These are phyloP conservation scores for Prunus persica DNA, from an alignment of 306 rosid genomes.

Conservation along the genomic window DNA sequence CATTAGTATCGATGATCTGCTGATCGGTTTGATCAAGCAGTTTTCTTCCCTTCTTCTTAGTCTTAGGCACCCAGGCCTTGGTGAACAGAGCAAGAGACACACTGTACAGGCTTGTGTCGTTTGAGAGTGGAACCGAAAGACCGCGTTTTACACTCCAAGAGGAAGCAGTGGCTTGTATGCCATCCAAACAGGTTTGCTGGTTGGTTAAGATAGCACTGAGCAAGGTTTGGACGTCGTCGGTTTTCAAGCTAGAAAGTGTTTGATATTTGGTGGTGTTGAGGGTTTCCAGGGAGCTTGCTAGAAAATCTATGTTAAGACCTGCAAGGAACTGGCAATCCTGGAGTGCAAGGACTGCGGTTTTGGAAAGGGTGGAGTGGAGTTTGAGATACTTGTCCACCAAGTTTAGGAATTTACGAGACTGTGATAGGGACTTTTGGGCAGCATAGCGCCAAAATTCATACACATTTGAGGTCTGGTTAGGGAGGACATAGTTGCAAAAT, in stretches of 20 bases:
- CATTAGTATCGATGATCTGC: neutral
- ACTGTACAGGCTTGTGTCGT: constrained; percentile 58
- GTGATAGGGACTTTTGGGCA: constrained; percentile 43
- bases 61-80: constrained; percentile 52
- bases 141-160: constrained; percentile 49
- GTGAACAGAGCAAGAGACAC: constrained; percentile 63
- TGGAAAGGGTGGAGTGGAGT: constrained; percentile 30
- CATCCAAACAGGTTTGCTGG: constrained; percentile 69
- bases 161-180: constrained; percentile 45
- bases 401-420: constrained; percentile 37
- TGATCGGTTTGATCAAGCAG: constrained; percentile 25
- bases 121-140: constrained; percentile 40
- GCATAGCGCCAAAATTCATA: constrained; percentile 48
- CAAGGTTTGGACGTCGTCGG: constrained; percentile 47
- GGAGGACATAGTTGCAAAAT: constrained; percentile 60
- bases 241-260: constrained; percentile 34
- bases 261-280: constrained; percentile 32
- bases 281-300: constrained; percentile 36
- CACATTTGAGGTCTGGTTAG: constrained; percentile 45
- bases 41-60: constrained; percentile 31
- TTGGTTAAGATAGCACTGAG: constrained; percentile 71
- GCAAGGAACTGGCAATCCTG: constrained; percentile 56
- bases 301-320: constrained; percentile 50
- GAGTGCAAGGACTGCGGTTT: constrained; percentile 42
- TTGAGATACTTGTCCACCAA: constrained; percentile 39